Percentiles rank a stretch among this genome's conserved stretches.
Evolutionary conservation across 2,329 filamentous ascomycete species (phyloP).

Genomic region (Arthrobotrys conoides): DNA sequence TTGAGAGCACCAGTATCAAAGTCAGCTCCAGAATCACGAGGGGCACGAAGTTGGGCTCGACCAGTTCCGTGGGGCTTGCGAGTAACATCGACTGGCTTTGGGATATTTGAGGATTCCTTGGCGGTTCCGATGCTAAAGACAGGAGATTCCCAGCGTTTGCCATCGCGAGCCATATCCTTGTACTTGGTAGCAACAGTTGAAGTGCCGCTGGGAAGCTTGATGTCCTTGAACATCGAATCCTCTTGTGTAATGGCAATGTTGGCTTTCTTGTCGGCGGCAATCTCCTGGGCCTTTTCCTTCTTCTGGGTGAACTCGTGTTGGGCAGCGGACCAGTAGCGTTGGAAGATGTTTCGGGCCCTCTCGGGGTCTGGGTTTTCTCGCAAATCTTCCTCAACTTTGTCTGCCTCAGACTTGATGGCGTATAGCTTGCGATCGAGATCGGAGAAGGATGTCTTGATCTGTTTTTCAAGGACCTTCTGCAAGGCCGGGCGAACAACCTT

Average conservation of each 20-base stretch:
- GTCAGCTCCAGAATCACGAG: slow-evolving; percentile 50
- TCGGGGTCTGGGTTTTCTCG: slow-evolving; percentile 75
- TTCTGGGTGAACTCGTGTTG: slow-evolving; percentile 81
- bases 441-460: slow-evolving; percentile 85
- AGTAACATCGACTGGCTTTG: slow-evolving; percentile 71
- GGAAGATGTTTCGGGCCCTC: slow-evolving; percentile 85
- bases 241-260: slow-evolving; percentile 88
- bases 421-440: slow-evolving; percentile 76
- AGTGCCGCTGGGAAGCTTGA: slow-evolving; percentile 88
- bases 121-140: slow-evolving; percentile 90
- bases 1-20: slow-evolving; percentile 45
- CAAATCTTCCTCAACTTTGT: slow-evolving; percentile 77
- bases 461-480: slow-evolving; percentile 88
- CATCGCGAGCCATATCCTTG: slow-evolving; percentile 86
- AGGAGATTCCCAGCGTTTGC: slow-evolving; percentile 93
- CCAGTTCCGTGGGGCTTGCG: slow-evolving; percentile 74
- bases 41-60: slow-evolving; percentile 61
- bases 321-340: slow-evolving; percentile 82
- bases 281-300: slow-evolving; percentile 80
- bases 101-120: slow-evolving; percentile 79
- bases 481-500: slow-evolving; percentile 86
- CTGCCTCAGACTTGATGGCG: slow-evolving; percentile 85
- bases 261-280: slow-evolving; percentile 77
- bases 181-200: slow-evolving; percentile 95
- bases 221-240: slow-evolving; percentile 91